Conservation (phyloP, 192 early-diverging fungal species). For the Coemansia javaensis region DNA sequence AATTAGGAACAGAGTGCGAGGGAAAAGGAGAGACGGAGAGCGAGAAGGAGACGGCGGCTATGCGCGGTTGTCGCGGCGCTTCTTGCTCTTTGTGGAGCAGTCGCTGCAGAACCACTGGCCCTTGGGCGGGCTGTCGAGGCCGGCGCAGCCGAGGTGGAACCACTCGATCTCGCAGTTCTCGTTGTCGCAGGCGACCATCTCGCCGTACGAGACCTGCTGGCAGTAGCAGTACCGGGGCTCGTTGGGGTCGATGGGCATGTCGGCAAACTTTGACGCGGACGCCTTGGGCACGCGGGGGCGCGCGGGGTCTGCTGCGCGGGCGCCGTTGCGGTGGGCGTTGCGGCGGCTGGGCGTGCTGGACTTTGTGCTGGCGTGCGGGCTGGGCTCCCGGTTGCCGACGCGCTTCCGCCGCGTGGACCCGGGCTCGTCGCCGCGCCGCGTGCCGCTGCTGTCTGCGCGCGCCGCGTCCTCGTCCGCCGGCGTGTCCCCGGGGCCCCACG, state of each 20-base stretch:
- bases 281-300: slow-evolving; percentile 12
- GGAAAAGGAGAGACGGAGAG: too few species aligned
- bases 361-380: background rate
- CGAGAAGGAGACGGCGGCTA: too few species aligned
- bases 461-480: background rate
- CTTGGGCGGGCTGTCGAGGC: slow-evolving; percentile 78
- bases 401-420: background rate
- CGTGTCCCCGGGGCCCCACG: slow-evolving; percentile 15
- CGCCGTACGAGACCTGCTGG: slow-evolving; percentile 90
- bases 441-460: background rate
- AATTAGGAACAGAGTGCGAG: too few species aligned
- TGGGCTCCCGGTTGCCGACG: background rate
- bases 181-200: slow-evolving; percentile 96
- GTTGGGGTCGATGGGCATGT: slow-evolving; percentile 89
- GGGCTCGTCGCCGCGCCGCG: background rate
- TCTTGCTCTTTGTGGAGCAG: slow-evolving; percentile 55
- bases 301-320: slow-evolving; percentile 2
- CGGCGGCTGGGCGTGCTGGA: background rate
- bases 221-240: slow-evolving; percentile 97
- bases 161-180: slow-evolving; percentile 92
- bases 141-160: slow-evolving; percentile 96
- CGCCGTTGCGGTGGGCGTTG: background rate
- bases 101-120: slow-evolving; percentile 95
- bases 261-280: slow-evolving; percentile 35
- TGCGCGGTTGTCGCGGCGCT: slow-evolving; percentile 25